Evolutionary conservation across 225 moss, liverwort and hornwort genomes (phyloP).

Genomic region (Ulota crispa): DNA sequence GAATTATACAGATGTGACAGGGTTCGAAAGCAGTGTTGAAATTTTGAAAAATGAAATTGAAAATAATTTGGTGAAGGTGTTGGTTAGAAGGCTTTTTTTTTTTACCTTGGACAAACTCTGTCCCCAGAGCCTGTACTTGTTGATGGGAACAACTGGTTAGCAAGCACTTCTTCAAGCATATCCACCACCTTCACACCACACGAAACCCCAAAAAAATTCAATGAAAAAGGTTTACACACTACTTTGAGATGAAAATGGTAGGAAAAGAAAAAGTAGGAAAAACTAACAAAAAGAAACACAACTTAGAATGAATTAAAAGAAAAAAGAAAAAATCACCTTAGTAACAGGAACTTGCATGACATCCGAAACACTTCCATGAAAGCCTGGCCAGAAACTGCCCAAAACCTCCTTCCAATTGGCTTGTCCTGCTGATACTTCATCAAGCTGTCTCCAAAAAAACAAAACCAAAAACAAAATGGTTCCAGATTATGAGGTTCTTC

Average conservation of each 20-base stretch:
- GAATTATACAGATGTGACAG: not conserved
- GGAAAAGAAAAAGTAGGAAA: too few relatives aligned
- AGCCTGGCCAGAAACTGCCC: slow-evolving; percentile 83
- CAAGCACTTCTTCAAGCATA: slow-evolving; percentile 75
- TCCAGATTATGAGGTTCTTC: not conserved
- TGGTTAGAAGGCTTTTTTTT: not conserved
- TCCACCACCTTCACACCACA: slow-evolving; percentile 69
- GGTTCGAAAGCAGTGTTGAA: not conserved
- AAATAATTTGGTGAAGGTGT: not conserved
- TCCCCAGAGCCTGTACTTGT: slow-evolving; percentile 38
- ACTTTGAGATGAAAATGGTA: not conserved
- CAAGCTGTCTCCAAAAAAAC: slow-evolving; percentile 54
- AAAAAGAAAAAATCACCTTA: slow-evolving; percentile 50
- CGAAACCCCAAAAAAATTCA: not conserved
- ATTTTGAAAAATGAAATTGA: too few relatives aligned
- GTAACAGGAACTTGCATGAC: slow-evolving; percentile 77
- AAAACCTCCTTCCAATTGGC: slow-evolving; percentile 79
- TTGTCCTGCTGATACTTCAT: slow-evolving; percentile 94
- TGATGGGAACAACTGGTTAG: slow-evolving; percentile 66
- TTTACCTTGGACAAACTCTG: slow-evolving; percentile 76
- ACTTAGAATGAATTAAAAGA: not conserved
- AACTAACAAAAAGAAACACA: too few relatives aligned
- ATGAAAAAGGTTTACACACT: not conserved
- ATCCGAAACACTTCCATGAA: slow-evolving; percentile 70
- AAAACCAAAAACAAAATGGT: slow-evolving; percentile 9